Evolutionary conservation across 306 rosid genomes (phyloP), one percentile per base, ranked within the genome.

Genomic region (Quercus glauca): DNA sequence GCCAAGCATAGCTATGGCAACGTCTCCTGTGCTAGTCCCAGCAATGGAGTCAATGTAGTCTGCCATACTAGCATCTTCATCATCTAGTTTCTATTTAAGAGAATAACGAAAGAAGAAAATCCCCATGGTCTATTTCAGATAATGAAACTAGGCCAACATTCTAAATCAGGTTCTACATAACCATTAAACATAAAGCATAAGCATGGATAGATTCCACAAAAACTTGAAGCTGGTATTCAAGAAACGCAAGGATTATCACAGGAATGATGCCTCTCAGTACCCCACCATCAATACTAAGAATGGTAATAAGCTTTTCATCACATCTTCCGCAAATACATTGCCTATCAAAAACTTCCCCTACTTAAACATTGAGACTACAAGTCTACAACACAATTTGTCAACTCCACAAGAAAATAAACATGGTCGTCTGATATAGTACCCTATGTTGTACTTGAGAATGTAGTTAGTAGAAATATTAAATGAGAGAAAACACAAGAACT

Each of bases 211-310:
- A 55, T 13, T 21, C 35, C 25, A 57, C n/a, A 74, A n/a, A 74
- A 37, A 37, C 68, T 49, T 73, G 76, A 21, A 73, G 63, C 28
- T 37, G 11, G 45, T 37, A 7, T 37, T 37, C 45, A 37, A 37
- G 11, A 37, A 37, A 19, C 0, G 31, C 33, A 11, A 74, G 11
- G 23, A 74, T 74, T 56, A 53, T 74, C 20, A 51, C 5, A 13
- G 68, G 77, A 57, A 74, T 0, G 28, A 56, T 57, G 68, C 68
- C 56, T 74, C 77, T 74, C 14, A 56, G 69, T 57, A 52, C 69
- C 14, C 78, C 68, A 37, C 70, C 57, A 0, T 74, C 57, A 5
- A 74, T 37, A 57, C 70, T 58, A 23, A 74, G 78, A 59, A 74
- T 23, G 9, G 78, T 35, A 5, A 74, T 23, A 37, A 37, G 45